These are phyloP conservation scores for Camellia granthamiana DNA, from an alignment of 148 eudicot species.

Conservation along the genomic window DNA sequence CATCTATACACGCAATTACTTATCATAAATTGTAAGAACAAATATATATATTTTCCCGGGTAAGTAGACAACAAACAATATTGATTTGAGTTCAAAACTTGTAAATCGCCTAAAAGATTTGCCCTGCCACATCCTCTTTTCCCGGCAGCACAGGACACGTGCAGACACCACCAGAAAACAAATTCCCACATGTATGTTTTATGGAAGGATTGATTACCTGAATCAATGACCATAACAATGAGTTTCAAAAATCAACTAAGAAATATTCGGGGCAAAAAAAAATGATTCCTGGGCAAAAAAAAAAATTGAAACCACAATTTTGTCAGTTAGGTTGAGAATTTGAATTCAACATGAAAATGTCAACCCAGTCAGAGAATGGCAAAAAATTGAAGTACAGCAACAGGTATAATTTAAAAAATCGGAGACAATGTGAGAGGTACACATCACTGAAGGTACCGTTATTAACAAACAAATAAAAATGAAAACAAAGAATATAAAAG, in stretches of 20 bases:
- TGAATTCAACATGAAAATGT: neutral
- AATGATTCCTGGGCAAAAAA: neutral
- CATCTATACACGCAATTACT: no score
- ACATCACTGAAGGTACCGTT: neutral
- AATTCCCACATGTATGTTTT: neutral
- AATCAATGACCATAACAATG: neutral
- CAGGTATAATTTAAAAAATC: neutral
- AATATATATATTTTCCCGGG: no score
- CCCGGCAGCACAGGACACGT: no score
- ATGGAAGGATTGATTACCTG: neutral
- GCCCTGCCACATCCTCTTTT: no score
- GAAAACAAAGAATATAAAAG: no score
- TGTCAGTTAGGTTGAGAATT: neutral
- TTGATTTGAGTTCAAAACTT: no score
- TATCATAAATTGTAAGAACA: no score
- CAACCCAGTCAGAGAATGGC: neutral
- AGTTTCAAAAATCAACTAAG: neutral
- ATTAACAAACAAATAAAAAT: neutral
- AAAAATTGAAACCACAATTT: neutral
- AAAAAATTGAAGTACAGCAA: neutral
- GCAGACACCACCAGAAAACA: neutral
- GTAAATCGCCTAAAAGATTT: no score
- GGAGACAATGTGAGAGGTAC: neutral
- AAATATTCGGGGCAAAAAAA: no score
- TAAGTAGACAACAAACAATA: no score